Percentiles rank a stretch among this genome's conserved stretches.
Evolutionary conservation across 1,139 yeast genomes (phyloP).

Genomic region (Scheffersomyces lignicola): DNA sequence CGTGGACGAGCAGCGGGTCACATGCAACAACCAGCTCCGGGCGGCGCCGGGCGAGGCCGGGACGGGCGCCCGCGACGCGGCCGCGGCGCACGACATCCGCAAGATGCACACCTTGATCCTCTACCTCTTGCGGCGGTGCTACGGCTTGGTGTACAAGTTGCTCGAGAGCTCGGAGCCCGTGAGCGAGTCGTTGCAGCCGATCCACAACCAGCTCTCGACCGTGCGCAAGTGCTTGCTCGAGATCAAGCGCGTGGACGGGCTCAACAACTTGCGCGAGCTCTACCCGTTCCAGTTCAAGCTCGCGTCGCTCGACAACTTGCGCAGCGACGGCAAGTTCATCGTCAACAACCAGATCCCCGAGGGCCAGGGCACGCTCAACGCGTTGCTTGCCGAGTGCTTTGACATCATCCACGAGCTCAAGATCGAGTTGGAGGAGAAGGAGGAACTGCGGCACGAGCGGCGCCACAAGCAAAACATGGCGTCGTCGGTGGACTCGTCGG

Average conservation of each 20-base stretch:
- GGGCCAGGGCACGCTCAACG: slow-evolving; percentile 93
- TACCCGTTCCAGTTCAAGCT: slow-evolving; percentile 95
- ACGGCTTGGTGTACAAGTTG: slow-evolving; percentile 82
- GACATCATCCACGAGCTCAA: slow-evolving; percentile 89
- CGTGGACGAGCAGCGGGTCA: slow-evolving; percentile 68
- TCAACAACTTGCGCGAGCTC: slow-evolving; percentile 79
- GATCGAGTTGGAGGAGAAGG: slow-evolving; percentile 78
- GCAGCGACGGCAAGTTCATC: slow-evolving; percentile 88
- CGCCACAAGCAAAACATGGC: slow-evolving; percentile 16
- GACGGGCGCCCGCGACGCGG: slow-evolving; percentile 3
- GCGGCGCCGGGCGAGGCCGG: not conserved
- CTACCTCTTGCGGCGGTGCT: slow-evolving; percentile 83
- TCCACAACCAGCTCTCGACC: slow-evolving; percentile 89
- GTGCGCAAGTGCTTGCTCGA: slow-evolving; percentile 88
- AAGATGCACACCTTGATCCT: slow-evolving; percentile 63
- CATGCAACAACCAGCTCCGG: slow-evolving; percentile 20
- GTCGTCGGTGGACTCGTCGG: slow-evolving; percentile 15
- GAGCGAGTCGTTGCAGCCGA: slow-evolving; percentile 85
- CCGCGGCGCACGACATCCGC: slow-evolving; percentile 20
- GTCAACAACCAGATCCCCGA: slow-evolving; percentile 89
- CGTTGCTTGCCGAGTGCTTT: slow-evolving; percentile 88
- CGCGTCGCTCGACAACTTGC: slow-evolving; percentile 81
- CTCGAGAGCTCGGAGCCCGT: slow-evolving; percentile 94
- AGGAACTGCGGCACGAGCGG: slow-evolving; percentile 31
- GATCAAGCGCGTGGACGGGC: slow-evolving; percentile 88